Evolutionary conservation across 768 basidiomycete genomes (phyloP).

Genomic region (Lactarius psammicola): DNA sequence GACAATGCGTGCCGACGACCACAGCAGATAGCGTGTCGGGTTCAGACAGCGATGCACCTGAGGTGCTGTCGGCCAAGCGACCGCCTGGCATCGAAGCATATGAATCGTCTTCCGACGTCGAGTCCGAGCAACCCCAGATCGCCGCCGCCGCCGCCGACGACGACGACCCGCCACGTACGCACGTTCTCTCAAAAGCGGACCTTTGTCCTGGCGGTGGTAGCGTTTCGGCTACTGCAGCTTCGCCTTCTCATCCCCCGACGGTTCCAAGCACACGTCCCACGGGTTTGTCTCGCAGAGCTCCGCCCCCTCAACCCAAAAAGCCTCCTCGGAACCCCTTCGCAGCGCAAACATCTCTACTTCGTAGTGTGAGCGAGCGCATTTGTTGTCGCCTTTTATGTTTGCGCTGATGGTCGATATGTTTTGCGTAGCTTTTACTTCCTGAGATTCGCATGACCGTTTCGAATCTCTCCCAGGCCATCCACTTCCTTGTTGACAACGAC

Average conservation of each 20-base stretch:
- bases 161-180: not conserved
- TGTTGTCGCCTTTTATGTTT: conserved; percentile 5
- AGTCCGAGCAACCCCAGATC: not conserved
- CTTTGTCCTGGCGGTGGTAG: not conserved
- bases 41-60: conserved; percentile 47
- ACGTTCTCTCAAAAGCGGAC: not conserved
- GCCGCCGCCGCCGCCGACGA: not conserved
- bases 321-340: conserved; percentile 63
- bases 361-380: conserved; percentile 61
- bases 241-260: not conserved
- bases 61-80: conserved; percentile 56
- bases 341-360: conserved; percentile 66
- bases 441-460: conserved; percentile 88
- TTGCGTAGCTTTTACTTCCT: conserved; percentile 65
- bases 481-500: conserved; percentile 86
- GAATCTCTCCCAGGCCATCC: conserved; percentile 89
- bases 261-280: conserved; percentile 14
- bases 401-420: not conserved
- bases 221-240: not conserved
- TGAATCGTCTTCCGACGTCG: conserved; percentile 10
- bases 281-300: conserved; percentile 31
- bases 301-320: conserved; percentile 46
- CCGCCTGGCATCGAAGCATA: conserved; percentile 25
- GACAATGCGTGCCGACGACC: conserved; percentile 14
- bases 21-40: not conserved